A percentile compares a stretch with the other conserved stretches of the same genome.
Evolutionary conservation across 345 rosid species (phyloP).

Genomic region (Lumnitzera racemosa): DNA sequence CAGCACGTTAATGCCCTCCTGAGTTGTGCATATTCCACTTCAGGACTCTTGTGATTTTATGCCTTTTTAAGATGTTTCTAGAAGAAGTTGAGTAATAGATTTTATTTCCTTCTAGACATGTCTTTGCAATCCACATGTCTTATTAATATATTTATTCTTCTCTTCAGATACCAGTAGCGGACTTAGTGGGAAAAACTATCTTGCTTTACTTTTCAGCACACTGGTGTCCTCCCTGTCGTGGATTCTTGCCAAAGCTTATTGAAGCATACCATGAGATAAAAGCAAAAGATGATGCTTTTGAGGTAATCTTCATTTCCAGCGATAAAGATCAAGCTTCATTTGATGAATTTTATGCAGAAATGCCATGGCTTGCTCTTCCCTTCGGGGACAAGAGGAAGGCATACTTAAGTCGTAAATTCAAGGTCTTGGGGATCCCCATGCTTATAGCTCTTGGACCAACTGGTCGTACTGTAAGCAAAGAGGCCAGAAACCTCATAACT

Average conservation of each 20-base stretch:
- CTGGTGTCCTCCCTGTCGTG: constrained; percentile 39
- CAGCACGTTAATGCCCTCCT: too few species aligned
- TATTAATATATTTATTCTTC: too few species aligned
- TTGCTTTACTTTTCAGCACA: constrained; percentile 45
- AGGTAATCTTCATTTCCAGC: constrained; percentile 34
- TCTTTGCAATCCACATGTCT: background rate
- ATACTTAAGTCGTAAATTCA: constrained; percentile 24
- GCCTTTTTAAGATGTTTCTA: too few species aligned
- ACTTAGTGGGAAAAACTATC: constrained; percentile 30
- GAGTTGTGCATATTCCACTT: too few species aligned
- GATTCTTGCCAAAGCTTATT: constrained; percentile 27
- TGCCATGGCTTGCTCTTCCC: constrained; percentile 45
- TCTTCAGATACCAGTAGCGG: constrained; percentile 30
- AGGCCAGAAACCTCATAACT: constrained; percentile 19
- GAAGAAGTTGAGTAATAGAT: too few species aligned
- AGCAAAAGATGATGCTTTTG: constrained; percentile 21
- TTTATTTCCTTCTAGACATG: background rate
- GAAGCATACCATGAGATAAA: constrained; percentile 30
- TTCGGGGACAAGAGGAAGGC: constrained; percentile 27
- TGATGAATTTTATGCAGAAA: constrained; percentile 18
- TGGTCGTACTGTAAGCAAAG: constrained; percentile 24
- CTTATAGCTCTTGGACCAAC: constrained; percentile 29
- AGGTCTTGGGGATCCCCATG: constrained; percentile 27
- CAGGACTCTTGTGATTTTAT: too few species aligned
- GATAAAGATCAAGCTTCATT: constrained; percentile 32